Percentiles rank a stretch among this genome's conserved stretches.
phyloP scores from a whole-genome alignment of 2,329 filamentous ascomycete genomes.

The Pestalotiopsis sp. region DNA sequence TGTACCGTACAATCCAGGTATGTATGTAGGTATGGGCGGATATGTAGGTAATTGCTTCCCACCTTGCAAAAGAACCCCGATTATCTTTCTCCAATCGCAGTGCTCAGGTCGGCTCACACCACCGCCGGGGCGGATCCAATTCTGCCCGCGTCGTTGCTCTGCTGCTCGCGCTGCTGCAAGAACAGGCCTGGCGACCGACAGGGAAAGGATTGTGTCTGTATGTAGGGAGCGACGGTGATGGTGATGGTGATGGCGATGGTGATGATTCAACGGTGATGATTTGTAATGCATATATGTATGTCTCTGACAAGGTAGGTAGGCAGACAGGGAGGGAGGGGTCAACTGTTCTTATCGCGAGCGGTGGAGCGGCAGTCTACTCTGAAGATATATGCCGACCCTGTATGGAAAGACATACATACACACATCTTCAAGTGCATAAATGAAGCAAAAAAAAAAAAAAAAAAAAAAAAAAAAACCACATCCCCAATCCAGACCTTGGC shows the following conservation, averaged over 20 bases:
- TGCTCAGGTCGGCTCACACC: background rate
- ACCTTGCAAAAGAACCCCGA: background rate
- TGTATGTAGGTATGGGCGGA: background rate
- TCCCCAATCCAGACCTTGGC: background rate
- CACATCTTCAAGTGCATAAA: background rate
- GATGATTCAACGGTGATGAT: background rate
- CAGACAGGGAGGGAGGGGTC: background rate
- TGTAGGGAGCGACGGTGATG: background rate
- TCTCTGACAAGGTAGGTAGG: background rate
- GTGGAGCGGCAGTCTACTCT: background rate
- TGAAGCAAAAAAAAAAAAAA: background rate
- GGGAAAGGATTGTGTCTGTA: background rate
- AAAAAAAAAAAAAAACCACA: background rate
- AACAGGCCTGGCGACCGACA: background rate
- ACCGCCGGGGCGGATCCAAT: background rate
- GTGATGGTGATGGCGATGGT: background rate
- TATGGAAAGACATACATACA: background rate
- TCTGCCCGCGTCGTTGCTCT: background rate
- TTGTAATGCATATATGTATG: background rate
- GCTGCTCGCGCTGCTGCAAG: background rate
- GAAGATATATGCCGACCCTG: background rate
- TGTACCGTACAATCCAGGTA: background rate
- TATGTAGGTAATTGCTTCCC: background rate
- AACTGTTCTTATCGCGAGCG: background rate
- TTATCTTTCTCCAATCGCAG: background rate